A percentile compares a stretch with the other conserved stretches of the same genome.
These are phyloP conservation scores for Hura crepitans DNA, from an alignment of 441 rosid genomes.

Conservation along the genomic window DNA sequence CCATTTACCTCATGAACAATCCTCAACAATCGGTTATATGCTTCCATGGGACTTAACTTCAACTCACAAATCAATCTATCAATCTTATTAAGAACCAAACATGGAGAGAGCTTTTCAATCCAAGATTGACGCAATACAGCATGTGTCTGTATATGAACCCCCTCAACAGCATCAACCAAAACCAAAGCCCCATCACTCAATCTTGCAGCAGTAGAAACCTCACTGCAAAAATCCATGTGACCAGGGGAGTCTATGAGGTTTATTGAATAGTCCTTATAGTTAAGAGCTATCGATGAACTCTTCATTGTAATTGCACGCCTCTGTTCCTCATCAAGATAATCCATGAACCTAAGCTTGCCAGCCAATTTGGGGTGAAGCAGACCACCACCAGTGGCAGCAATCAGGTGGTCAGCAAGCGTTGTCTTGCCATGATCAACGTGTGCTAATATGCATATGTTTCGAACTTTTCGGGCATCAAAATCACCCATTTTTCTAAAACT, in stretches of 20 bases:
- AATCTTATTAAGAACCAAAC: conserved; percentile 90
- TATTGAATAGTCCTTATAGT: conserved; percentile 48
- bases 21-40: conserved; percentile 67
- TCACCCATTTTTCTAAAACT: conserved; percentile 40
- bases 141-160: conserved; percentile 90
- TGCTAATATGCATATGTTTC: conserved; percentile 83
- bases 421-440: conserved; percentile 98
- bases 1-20: conserved; percentile 93
- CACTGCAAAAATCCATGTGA: conserved; percentile 96
- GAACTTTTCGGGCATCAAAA: conserved; percentile 39
- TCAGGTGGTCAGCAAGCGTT: conserved; percentile 85
- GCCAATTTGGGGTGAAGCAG: conserved; percentile 78
- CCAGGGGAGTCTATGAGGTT: conserved; percentile 94
- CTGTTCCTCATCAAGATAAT: conserved; percentile 92
- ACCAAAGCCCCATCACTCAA: conserved; percentile 90
- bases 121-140: conserved; percentile 87
- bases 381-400: conserved; percentile 83
- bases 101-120: conserved; percentile 89
- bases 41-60: conserved; percentile 81
- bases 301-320: conserved; percentile 95
- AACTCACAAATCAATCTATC: conserved; percentile 88
- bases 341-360: conserved; percentile 87
- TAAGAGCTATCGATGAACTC: conserved; percentile 80
- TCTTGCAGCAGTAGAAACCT: conserved; percentile 88
- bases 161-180: conserved; percentile 94